These are phyloP conservation scores for Termitomyces sp. DNA, from an alignment of 1,284 basidiomycete species.

Conservation along the genomic window DNA sequence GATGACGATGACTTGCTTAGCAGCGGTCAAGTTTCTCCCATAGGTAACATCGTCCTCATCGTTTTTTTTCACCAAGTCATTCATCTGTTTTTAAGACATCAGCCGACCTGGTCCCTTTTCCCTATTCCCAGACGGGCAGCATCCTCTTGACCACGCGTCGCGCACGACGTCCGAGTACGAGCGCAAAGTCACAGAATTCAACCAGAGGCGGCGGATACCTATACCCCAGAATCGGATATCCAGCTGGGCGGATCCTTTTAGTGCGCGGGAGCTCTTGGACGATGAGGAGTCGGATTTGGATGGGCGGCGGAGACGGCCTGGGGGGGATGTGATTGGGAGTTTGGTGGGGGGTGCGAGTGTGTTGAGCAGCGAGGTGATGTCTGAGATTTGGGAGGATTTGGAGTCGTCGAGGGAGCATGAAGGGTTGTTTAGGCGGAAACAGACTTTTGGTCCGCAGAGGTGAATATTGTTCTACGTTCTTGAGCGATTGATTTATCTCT, in stretches of 20 bases:
- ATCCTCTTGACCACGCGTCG: slow-evolving; percentile 38
- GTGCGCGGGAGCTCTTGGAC: slow-evolving; percentile 29
- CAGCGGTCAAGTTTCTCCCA: slow-evolving; percentile 69
- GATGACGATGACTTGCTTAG: slow-evolving; percentile 64
- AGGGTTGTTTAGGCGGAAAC: slow-evolving; percentile 9
- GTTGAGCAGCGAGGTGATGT: slow-evolving; percentile 16
- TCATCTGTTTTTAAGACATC: slow-evolving; percentile 25
- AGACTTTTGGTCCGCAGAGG: slow-evolving; percentile 19
- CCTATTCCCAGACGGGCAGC: slow-evolving; percentile 26
- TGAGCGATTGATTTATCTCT: neutral
- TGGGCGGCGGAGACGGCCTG: slow-evolving; percentile 3
- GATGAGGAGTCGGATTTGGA: slow-evolving; percentile 16
- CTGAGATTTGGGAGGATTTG: slow-evolving; percentile 17
- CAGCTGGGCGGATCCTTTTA: slow-evolving; percentile 52
- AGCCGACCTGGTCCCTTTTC: slow-evolving; percentile 40
- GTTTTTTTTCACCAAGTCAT: no score
- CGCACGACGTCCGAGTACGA: slow-evolving; percentile 37
- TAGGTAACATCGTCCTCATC: slow-evolving; percentile 41
- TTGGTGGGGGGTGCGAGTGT: slow-evolving; percentile 11
- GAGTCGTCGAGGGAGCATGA: slow-evolving; percentile 17
- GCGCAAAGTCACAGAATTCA: slow-evolving; percentile 42
- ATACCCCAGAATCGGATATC: slow-evolving; percentile 35
- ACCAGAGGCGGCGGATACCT: slow-evolving; percentile 32
- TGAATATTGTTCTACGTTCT: no score
- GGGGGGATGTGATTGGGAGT: slow-evolving; percentile 5